Evolutionary conservation across 202 grass and related monocot genomes (phyloP).

Genomic region (Elaeis oleifera): DNA sequence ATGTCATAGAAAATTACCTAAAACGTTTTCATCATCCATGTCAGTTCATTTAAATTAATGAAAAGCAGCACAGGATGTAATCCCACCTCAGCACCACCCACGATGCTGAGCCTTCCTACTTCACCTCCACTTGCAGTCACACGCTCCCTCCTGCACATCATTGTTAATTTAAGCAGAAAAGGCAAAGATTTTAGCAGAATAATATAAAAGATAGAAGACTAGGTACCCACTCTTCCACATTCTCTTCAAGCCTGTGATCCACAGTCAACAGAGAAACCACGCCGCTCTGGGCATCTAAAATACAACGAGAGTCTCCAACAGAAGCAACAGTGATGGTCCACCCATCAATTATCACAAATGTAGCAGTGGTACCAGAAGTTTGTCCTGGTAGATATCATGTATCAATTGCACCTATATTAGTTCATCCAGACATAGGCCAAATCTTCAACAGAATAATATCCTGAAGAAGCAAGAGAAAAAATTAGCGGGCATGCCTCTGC

Average conservation of each 20-base stretch:
- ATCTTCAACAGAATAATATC: background rate
- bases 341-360: constrained; percentile 91
- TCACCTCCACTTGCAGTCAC: constrained; percentile 96
- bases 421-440: background rate
- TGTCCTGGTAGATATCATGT: constrained; percentile 39
- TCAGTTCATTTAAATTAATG: constrained; percentile 6
- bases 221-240: constrained; percentile 76
- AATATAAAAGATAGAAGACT: constrained; percentile 2
- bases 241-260: constrained; percentile 95
- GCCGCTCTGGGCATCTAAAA: constrained; percentile 78
- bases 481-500: constrained; percentile 37
- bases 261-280: constrained; percentile 78
- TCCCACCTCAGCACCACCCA: constrained; percentile 81
- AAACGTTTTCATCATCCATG: background rate
- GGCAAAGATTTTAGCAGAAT: background rate
- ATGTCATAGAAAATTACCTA: background rate
- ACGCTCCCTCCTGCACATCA: constrained; percentile 64
- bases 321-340: constrained; percentile 96
- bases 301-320: constrained; percentile 88
- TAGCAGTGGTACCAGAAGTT: constrained; percentile 95
- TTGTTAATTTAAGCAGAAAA: background rate
- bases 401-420: constrained; percentile 1
- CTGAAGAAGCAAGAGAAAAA: background rate
- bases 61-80: constrained; percentile 5
- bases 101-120: constrained; percentile 92